Evolutionary conservation across 2,329 filamentous ascomycete genomes (phyloP), one percentile per base, ranked within the genome.

Genomic region (Fonsecaea erecta): DNA sequence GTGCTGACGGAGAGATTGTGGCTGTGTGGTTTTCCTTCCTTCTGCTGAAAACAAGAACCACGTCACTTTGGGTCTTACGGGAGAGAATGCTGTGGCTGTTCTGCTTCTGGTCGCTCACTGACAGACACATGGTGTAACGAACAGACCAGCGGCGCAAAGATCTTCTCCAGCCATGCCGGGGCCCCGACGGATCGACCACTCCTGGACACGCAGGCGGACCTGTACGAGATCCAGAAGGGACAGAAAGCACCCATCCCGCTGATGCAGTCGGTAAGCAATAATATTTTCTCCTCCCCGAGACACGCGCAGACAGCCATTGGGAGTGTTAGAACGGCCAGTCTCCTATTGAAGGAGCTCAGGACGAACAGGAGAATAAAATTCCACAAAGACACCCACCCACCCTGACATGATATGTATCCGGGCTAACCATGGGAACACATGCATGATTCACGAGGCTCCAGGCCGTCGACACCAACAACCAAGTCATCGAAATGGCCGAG

Each of bases 71-170:
- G 28, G 28, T 8, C 28, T 30, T 8, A 4, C 28, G 28, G 3
- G 28, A 30, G 28, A 30, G 28, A 30, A 30, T 4, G 8, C 3
- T 30, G 8, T 8, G 8, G 8, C 3, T 30, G 8, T 8, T 30
- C 28, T 34, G 32, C n/a, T 34, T 34, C 32, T 34, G 32, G 9
- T 34, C 32, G 32, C 32, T 34, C 35, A 57, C 26, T 30, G 21
- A 28, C 21, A 21, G 26, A 32, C 8, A 60, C 8, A 8, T 8
- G 8, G 3, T 30, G 28, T 8, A 30, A 30, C 28, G 28, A 35
- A 4, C 51, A 67, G 65, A 85, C 83, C 0, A 78, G 74, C 1
- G 84, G 84, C 0, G 83, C 83, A 26, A 86, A 85, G 73, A 69
- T 82, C 2, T 85, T 85, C 70, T 83, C 81, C 14, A 77, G 74